Evolutionary conservation across 129 eudicot genomes (phyloP).

Genomic region (Flaveria trinervia): DNA sequence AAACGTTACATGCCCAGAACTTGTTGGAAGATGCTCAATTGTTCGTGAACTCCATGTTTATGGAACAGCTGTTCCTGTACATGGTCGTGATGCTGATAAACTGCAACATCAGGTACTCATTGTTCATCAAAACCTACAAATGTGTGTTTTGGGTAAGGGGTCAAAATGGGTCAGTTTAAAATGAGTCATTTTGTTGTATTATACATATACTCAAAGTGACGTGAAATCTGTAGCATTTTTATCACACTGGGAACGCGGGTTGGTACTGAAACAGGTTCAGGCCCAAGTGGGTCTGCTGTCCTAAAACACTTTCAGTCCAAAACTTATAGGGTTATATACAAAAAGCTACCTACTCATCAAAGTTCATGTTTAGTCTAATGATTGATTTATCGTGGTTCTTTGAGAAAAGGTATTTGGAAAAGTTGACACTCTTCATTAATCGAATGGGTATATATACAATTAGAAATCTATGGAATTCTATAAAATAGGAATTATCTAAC

Average conservation of each 20-base stretch:
- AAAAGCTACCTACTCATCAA: not conserved
- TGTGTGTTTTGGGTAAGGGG: not conserved
- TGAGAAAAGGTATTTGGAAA: too few relatives aligned
- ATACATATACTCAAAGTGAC: not conserved
- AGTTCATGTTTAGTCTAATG: not conserved
- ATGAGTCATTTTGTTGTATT: not conserved
- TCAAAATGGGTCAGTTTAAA: not conserved
- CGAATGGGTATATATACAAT: too few relatives aligned
- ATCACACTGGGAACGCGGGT: not conserved
- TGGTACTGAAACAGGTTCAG: not conserved
- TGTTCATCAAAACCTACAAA: not conserved
- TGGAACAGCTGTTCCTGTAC: constrained; percentile 98
- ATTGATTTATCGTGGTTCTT: too few relatives aligned
- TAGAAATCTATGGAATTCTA: too few relatives aligned
- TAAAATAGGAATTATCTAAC: too few relatives aligned
- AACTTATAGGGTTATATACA: too few relatives aligned
- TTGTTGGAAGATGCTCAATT: constrained; percentile 84
- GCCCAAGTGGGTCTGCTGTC: not conserved
- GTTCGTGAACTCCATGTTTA: constrained; percentile 98
- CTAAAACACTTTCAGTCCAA: not conserved
- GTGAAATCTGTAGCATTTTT: not conserved
- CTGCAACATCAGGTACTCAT: constrained; percentile 80
- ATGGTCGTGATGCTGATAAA: constrained; percentile 93
- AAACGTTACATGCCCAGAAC: constrained; percentile 88
- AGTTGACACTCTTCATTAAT: too few relatives aligned